Evolutionary conservation across 495 filamentous ascomycete genomes (phyloP).

Genomic region (Penicillium coffeae): DNA sequence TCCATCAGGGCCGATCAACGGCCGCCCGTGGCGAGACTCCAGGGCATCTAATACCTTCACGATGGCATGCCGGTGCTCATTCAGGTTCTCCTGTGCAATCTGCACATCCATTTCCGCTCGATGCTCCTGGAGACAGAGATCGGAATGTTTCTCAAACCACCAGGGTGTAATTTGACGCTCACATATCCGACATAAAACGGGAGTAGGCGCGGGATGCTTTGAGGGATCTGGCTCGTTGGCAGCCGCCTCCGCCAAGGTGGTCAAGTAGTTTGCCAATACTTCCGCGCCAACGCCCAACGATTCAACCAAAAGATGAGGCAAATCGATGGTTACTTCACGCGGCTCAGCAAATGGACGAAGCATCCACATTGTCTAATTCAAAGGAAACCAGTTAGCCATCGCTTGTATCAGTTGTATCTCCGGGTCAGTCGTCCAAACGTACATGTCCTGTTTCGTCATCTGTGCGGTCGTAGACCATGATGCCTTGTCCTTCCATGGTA

Average conservation of each 20-base stretch:
- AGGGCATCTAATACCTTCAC: slow-evolving; percentile 91
- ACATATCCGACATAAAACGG: slow-evolving; percentile 93
- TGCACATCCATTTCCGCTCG: slow-evolving; percentile 96
- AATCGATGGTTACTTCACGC: slow-evolving; percentile 89
- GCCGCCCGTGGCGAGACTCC: slow-evolving; percentile 72
- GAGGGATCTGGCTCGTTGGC: slow-evolving; percentile 83
- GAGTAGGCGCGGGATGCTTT: slow-evolving; percentile 78
- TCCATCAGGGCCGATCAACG: slow-evolving; percentile 56
- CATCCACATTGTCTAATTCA: slow-evolving; percentile 95
- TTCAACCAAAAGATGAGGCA: slow-evolving; percentile 87
- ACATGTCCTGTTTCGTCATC: slow-evolving; percentile 85
- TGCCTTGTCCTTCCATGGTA: slow-evolving; percentile 90
- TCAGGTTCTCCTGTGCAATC: slow-evolving; percentile 84
- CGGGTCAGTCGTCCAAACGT: slow-evolving; percentile 34
- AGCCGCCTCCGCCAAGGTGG: slow-evolving; percentile 79
- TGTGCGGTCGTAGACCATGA: slow-evolving; percentile 91
- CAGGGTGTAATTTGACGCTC: slow-evolving; percentile 97
- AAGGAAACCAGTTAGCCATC: slow-evolving; percentile 10
- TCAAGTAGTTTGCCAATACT: slow-evolving; percentile 90
- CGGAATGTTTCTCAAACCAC: slow-evolving; percentile 99
- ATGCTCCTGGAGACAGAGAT: slow-evolving; percentile 93
- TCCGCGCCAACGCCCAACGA: slow-evolving; percentile 92
- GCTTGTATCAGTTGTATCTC: neutral
- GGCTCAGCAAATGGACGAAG: slow-evolving; percentile 86
- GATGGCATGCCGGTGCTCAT: slow-evolving; percentile 93